Evolutionary conservation across 176 grass and related monocot species (phyloP).

Genomic region (Oryza coarctata): DNA sequence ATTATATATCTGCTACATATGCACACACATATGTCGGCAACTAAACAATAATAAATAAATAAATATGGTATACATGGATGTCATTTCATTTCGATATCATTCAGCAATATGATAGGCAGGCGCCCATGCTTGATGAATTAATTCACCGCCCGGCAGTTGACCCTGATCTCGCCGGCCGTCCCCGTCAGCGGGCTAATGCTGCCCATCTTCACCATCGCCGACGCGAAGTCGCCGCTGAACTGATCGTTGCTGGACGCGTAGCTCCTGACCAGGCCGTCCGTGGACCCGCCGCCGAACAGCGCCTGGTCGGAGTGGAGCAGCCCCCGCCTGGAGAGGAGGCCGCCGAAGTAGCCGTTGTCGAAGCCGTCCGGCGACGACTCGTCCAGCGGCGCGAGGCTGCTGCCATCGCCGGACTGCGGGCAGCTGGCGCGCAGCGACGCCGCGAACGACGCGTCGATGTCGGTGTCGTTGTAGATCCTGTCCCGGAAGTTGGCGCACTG

Average conservation of each 20-base stretch:
- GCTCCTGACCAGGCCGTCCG: conserved; percentile 22
- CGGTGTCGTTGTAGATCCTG: conserved; percentile 69
- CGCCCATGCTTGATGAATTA: not conserved
- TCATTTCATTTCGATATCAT: not conserved
- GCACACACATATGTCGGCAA: not conserved
- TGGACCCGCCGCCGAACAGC: conserved; percentile 39
- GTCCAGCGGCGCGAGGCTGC: conserved; percentile 43
- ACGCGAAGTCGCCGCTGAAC: conserved; percentile 41
- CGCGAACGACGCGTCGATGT: conserved; percentile 53
- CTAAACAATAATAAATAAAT: not conserved
- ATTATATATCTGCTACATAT: not conserved
- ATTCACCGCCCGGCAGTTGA: conserved; percentile 49
- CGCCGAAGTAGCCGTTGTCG: conserved; percentile 55
- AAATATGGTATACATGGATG: not conserved
- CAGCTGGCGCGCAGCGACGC: conserved; percentile 38
- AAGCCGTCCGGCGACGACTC: conserved; percentile 31
- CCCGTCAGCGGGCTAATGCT: conserved; percentile 45
- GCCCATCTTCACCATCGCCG: conserved; percentile 48
- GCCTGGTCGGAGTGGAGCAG: conserved; percentile 67
- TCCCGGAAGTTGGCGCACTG: conserved; percentile 59
- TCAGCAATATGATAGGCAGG: not conserved
- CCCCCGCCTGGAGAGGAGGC: conserved; percentile 28
- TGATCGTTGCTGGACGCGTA: conserved; percentile 22
- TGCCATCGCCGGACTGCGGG: conserved; percentile 43
- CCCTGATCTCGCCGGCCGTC: conserved; percentile 42